phyloP scores from a whole-genome alignment of 129 eudicot genomes.

The Flaveria linearis region DNA sequence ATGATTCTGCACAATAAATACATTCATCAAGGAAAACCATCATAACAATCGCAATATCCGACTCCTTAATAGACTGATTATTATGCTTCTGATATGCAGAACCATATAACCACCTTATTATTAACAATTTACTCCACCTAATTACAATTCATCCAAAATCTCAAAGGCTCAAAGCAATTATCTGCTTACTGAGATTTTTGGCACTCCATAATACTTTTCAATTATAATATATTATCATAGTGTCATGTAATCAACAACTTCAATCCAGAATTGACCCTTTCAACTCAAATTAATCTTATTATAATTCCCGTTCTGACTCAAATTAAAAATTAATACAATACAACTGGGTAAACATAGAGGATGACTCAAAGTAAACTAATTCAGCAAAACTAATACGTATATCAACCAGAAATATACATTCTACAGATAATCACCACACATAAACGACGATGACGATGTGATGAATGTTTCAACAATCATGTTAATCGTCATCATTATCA shows the following conservation, averaged over 20 bases:
- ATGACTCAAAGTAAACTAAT: neutral
- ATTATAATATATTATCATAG: neutral
- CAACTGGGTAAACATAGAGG: neutral
- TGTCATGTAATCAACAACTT: neutral
- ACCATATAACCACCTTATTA: neutral
- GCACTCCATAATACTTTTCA: neutral
- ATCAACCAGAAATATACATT: neutral
- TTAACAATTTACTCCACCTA: neutral
- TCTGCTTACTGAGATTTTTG: neutral
- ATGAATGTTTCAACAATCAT: too few relatives aligned
- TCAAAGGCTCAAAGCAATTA: neutral
- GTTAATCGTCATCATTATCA: neutral
- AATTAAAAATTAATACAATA: neutral
- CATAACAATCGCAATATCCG: neutral
- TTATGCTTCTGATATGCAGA: neutral
- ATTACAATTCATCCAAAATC: neutral
- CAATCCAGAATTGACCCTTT: neutral
- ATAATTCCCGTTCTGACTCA: neutral
- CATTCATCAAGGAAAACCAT: constrained; percentile 15
- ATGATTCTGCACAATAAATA: constrained; percentile 51
- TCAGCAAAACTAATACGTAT: neutral
- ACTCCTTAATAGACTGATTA: neutral
- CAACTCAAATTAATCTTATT: constrained; percentile 2
- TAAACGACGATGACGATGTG: neutral
- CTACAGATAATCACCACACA: neutral